Evolutionary conservation across 306 rosid genomes (phyloP), one percentile per base, ranked within the genome.

Genomic region (Casuarina cunninghamiana): DNA sequence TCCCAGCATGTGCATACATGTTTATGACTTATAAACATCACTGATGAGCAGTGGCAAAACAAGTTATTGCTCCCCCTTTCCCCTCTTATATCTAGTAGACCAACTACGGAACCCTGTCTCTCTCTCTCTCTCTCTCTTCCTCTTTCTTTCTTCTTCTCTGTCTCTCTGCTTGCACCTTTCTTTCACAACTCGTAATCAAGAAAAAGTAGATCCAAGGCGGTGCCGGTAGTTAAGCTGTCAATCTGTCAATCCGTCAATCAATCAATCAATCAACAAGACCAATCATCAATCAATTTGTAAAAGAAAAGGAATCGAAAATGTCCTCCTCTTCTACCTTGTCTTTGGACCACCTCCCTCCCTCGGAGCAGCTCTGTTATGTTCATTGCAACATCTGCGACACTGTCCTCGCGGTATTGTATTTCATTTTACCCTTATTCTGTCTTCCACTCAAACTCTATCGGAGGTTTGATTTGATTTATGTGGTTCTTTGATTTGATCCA

Each of bases 331-430:
- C 96, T 60, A 69, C 94, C 79, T 77, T 85, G 81, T 83, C 94
- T 81, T 88, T 87, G 90, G 95, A 91, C 96, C 97, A 90, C 93
- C 91, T 87, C 78, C 89, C 94, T 77, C 85, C 96, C 68, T 80
- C 97, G 77, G 98, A 94, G 83, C 98, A 94, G 87, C 97, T 94
- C 83, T 94, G 98, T 83, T 94, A 94, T 88, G 98, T 92, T 77
- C 97, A 94, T 77, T 94, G 98, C 92, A 94, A 68, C 83, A 89
- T 94, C 69, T 94, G 98, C 77, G 97, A 92, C 91, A 94, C 98
- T 62, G 96, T 94, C 79, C 97, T 94, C 16, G 98, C 98, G 80
- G 98, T 94, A 91, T 86, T 74, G 39, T 37, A 19, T 15, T 65
- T 45, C 57, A 58, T 46, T 72, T 21, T 7, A 9, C 26, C 77